Evolutionary conservation across 2,329 filamentous ascomycete genomes (phyloP).

Genomic region (Xylaria digitata): DNA sequence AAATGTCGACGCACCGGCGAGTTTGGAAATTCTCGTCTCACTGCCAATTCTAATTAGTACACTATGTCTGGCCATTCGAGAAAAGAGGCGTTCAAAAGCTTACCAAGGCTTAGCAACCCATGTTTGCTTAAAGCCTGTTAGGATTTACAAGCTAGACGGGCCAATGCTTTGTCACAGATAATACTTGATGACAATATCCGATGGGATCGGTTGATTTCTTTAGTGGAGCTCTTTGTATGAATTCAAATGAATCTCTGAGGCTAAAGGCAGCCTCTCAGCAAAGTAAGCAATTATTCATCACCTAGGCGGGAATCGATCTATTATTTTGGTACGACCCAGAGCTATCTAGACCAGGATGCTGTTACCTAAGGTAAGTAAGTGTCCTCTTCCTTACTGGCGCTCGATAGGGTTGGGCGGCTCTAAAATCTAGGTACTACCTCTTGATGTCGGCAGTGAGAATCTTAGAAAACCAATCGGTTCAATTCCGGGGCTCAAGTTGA

Average conservation of each 20-base stretch:
- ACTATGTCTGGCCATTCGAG: neutral
- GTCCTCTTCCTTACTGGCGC: too few species aligned
- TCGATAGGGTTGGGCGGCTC: too few species aligned
- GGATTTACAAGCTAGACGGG: too few species aligned
- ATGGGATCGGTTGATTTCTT: neutral
- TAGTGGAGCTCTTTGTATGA: constrained; percentile 14
- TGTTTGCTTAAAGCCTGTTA: neutral
- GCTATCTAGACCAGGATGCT: too few species aligned
- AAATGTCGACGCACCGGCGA: constrained; percentile 1
- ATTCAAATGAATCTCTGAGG: constrained; percentile 3
- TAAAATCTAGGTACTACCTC: too few species aligned
- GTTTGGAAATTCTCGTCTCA: neutral
- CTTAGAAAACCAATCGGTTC: constrained; percentile 31
- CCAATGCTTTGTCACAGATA: constrained; percentile 30
- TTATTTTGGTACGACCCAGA: too few species aligned
- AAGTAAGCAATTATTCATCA: constrained; percentile 34
- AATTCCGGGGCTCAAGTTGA: constrained; percentile 12
- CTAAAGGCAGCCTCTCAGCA: constrained; percentile 12
- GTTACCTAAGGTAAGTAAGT: too few species aligned
- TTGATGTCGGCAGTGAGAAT: neutral
- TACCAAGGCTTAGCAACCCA: constrained; percentile 4
- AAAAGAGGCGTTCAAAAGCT: neutral
- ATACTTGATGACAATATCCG: constrained; percentile 21
- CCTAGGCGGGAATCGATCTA: neutral
- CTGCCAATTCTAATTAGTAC: neutral